Base-by-base conservation (phyloP, 2,329 filamentous ascomycete species). In the Pseudogymnoascus sp. region DNA sequence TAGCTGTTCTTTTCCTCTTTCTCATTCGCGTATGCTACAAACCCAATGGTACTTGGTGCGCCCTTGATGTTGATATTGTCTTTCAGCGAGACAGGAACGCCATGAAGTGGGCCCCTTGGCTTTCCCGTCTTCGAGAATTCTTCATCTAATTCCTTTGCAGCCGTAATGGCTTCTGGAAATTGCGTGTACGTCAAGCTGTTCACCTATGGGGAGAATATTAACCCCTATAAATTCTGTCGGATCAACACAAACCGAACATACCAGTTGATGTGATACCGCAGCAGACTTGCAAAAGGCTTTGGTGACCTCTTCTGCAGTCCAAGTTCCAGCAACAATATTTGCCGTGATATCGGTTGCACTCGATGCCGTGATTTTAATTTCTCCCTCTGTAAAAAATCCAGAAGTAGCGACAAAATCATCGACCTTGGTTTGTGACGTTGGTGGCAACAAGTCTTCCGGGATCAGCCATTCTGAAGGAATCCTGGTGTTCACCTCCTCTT, bases 81-180 rank as follows among this genome's bases (percentile, higher is more conserved):
- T 70, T 88, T 85, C 37, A 87, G 75, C 0, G 80, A 31, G 21
- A 85, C 76, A 0, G 83, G 83, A 0, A 85, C 73, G 1, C 86
- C 86, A 72, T 88, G 85, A 5, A 89, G 75, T 4, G 84, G 84
- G 0, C 85, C 85, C 1, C 81, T 67, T 0, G 79, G 71, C 65
- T 75, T 72, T 0, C 75, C 74, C 5, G 74, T 74, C 9, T 64
- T 62, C 4, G 69, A 65, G 5, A 76, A 67, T 61, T 78, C 69
- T 2, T 74, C 69, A 68, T 85, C 83, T 2, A 83, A 71, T 11
- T 71, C 25, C n/a, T 69, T 67, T 0, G 82, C 81, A 4, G 70
- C 69, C 2, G 71, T 61, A 2, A 83, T 69, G 1, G 80, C 82
- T 21, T 75, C 70, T 0, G 76, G 70, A 65, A 83, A 81, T 64